Evolutionary conservation across 768 basidiomycete species (phyloP).

Genomic region (Russula abietina): DNA sequence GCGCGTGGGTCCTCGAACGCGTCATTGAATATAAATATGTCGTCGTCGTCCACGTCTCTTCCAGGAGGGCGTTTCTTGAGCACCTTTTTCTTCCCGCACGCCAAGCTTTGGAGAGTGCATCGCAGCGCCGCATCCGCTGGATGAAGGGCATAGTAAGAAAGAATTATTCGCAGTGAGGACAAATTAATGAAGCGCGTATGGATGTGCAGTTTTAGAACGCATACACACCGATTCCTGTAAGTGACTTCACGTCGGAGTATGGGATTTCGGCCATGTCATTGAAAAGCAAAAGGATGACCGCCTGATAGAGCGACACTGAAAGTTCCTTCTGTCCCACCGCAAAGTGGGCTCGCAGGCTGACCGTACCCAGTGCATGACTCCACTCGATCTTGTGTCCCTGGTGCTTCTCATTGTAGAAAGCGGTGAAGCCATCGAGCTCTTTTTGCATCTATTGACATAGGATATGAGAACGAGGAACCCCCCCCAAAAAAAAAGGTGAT

Average conservation of each 20-base stretch:
- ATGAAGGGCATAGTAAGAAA: conserved; percentile 26
- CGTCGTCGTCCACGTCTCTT: conserved; percentile 67
- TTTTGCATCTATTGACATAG: conserved; percentile 55
- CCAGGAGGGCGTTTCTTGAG: conserved; percentile 74
- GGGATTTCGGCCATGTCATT: conserved; percentile 57
- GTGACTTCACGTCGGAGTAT: conserved; percentile 61
- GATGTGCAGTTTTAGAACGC: neutral
- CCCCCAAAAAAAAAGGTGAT: neutral
- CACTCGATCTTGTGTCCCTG: conserved; percentile 71
- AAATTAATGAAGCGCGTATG: neutral
- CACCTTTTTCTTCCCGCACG: conserved; percentile 86
- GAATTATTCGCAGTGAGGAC: neutral
- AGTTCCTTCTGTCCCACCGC: conserved; percentile 71
- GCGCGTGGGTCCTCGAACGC: conserved; percentile 73
- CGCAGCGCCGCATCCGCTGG: conserved; percentile 66
- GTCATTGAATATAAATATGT: conserved; percentile 76
- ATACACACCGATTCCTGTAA: conserved; percentile 66
- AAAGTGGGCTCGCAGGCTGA: conserved; percentile 68
- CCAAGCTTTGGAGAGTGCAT: conserved; percentile 87
- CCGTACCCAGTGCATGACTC: conserved; percentile 84
- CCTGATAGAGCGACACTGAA: conserved; percentile 86
- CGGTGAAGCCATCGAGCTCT: conserved; percentile 54
- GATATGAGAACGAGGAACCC: conserved; percentile 2
- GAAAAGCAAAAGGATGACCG: conserved; percentile 80
- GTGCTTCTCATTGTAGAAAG: conserved; percentile 77